Evolutionary conservation across 2,329 filamentous ascomycete species (phyloP).

Genomic region (Talaromyces rugulosus): DNA sequence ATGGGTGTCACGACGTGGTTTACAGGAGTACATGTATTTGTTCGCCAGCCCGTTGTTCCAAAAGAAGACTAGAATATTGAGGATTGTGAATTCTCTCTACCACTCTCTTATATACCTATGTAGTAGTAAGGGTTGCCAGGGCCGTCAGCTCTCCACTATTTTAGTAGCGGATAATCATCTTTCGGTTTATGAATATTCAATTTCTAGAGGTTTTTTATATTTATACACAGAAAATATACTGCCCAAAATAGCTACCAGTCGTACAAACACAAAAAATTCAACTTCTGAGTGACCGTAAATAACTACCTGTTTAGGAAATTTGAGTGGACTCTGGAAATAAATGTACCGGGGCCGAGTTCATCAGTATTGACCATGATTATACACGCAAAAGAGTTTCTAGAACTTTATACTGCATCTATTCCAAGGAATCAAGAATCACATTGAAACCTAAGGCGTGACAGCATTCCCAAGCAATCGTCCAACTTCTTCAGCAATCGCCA

Average conservation of each 20-base stretch:
- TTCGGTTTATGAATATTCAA: not conserved
- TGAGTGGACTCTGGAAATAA: not conserved
- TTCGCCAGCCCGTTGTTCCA: too few species aligned
- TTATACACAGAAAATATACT: not conserved
- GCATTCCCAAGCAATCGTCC: conserved; percentile 29
- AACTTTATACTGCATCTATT: too few species aligned
- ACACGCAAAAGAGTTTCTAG: too few species aligned
- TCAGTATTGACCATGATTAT: not conserved
- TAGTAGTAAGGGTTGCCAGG: too few species aligned
- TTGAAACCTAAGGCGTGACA: conserved; percentile 26
- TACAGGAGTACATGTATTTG: too few species aligned
- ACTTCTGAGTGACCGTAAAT: not conserved
- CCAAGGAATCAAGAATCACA: not conserved
- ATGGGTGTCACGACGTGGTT: too few species aligned
- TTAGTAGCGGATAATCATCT: not conserved
- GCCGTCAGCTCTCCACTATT: too few species aligned
- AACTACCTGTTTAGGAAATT: not conserved
- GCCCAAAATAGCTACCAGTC: not conserved
- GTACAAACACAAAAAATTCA: not conserved
- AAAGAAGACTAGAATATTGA: too few species aligned
- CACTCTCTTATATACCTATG: too few species aligned
- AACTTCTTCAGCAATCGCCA: conserved; percentile 16
- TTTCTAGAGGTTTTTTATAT: not conserved
- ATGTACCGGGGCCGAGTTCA: not conserved
- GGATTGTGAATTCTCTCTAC: too few species aligned